Evolutionary conservation across 2,329 filamentous ascomycete species (phyloP), one percentile per base, ranked within the genome.

Genomic region (Penicillium psychrosexuale): DNA sequence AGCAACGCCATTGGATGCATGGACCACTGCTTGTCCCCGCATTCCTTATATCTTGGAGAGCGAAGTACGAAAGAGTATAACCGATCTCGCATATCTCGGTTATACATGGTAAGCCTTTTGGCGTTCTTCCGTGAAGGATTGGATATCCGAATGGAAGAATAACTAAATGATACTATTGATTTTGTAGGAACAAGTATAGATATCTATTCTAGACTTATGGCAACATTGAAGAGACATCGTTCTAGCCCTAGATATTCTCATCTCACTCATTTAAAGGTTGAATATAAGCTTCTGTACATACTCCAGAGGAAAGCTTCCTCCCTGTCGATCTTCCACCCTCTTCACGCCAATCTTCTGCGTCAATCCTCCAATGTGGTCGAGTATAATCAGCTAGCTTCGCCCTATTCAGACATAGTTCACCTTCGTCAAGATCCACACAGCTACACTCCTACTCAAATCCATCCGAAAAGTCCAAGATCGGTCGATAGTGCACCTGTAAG

Each of bases 381-480:
- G 31, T 33, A 13, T 15, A 15, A 33, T 33, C 12, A 33, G 0
- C 6, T 13, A 13, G 13, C 31, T 8, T 37, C 15, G 42, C 42
- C 42, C 42, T 45, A 45, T 45, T 45, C 42, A 12, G 28, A 9
- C 9, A 30, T 30, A 30, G 28, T 30, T 30, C 28, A 30, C 28
- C 28, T 11, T 30, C 28, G 4, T 30, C 11, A 9, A 8, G 28
- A 9, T 30, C 28, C 28, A 9, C 9, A 12, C 28, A 30, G n/a
- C 42, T 44, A 44, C n/a, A 28, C 42, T 44, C 42, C 22, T 44
- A 44, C 42, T 44, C 42, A 44, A 44, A 44, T 44, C 42, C 42
- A 44, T 33, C 42, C 42, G 42, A 44, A 44, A 15, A 33, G 28
- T 30, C 11, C 42, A 44, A 28, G 42, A 44, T 44, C 42, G 42